Base-by-base conservation (phyloP, 2,329 filamentous ascomycete genomes). In the Lasiodiplodia gonubiensis region DNA sequence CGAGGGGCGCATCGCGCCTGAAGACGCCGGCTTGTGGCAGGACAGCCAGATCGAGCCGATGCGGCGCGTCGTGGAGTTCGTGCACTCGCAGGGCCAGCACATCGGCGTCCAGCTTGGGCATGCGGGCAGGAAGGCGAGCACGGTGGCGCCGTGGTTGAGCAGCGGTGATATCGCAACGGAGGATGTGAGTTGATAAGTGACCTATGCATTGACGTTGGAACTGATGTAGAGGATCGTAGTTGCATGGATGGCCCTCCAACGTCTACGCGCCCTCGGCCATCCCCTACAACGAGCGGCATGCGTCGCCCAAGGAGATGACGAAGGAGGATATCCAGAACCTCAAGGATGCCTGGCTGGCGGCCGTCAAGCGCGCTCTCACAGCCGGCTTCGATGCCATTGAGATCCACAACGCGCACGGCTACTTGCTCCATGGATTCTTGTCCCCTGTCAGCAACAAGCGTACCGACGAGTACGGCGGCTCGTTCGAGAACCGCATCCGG, bases 51-150 rank as follows among this genome's bases (percentile, higher is more conserved):
- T 94, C 69, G 89, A 86, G 70, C 89, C 89, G 0, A 80, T 96
- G 68, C 86, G 85, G 75, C 86, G 86, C 68, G 86, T 94, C 54
- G 87, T 89, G 42, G 91, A 96, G 69, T 96, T 93, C 70, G 87
- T 90, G 2, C 93, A 96, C 81, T 88, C 86, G 30, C 93, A 97
- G 79, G 86, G 85, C 75, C 89, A 93, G 74, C 88, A 91, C 70
- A 88, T 92, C 64, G 92, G 87, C 63, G 89, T 97, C 69, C 93
- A 97, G 81, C 84, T 97, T 4, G 92, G 83, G 1, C 93, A 97
- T 74, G 93, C 92, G 0, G 93, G 93, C 7, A 78, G 86, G 35
- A 89, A 89, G 72, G 86, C 86, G 5, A 83, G 80, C 70, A 87
- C 85, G 2, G 82, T 88, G 3, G 85, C 86, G 0, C 86, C 86